Percentiles rank a stretch among this genome's conserved stretches.
phyloP scores from a whole-genome alignment of 2,329 filamentous ascomycete genomes.

The Pseudogymnoascus sp. region DNA sequence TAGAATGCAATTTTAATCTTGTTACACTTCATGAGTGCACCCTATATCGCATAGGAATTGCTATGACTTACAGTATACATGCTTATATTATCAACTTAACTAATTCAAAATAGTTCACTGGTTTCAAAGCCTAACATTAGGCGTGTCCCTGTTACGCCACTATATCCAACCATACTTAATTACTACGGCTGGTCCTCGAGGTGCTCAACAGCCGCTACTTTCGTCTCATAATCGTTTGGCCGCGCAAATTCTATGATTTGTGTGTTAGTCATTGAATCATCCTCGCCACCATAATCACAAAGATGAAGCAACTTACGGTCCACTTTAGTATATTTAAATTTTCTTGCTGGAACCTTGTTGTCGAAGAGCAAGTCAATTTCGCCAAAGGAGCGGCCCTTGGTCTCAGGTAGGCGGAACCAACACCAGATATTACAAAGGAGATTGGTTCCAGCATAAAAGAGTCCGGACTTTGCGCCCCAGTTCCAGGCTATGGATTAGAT shows the following conservation, averaged over 20 bases:
- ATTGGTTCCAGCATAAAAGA: slow-evolving; percentile 28
- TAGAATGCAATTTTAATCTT: neutral
- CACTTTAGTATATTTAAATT: slow-evolving; percentile 20
- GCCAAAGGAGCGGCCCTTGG: slow-evolving; percentile 69
- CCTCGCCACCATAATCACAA: neutral
- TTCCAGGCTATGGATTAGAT: slow-evolving; percentile 22
- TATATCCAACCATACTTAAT: neutral
- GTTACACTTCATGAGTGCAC: neutral
- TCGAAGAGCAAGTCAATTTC: slow-evolving; percentile 80
- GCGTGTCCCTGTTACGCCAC: neutral
- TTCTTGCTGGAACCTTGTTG: slow-evolving; percentile 42
- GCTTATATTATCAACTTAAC: neutral
- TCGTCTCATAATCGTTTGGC: neutral
- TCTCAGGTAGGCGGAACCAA: slow-evolving; percentile 60
- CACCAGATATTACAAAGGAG: slow-evolving; percentile 27
- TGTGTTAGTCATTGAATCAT: neutral
- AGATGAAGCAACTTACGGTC: slow-evolving; percentile 10
- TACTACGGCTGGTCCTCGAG: neutral
- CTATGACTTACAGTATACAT: neutral
- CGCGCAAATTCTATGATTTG: slow-evolving; percentile 1
- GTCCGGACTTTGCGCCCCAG: slow-evolving; percentile 27
- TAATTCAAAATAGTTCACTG: neutral
- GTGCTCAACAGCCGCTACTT: neutral
- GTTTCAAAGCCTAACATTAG: neutral
- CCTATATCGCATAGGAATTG: too few relatives aligned